Percentiles rank a stretch among this genome's conserved stretches.
Conservation (phyloP, 768 basidiomycete species). For the Leccinum aurantiacum region DNA sequence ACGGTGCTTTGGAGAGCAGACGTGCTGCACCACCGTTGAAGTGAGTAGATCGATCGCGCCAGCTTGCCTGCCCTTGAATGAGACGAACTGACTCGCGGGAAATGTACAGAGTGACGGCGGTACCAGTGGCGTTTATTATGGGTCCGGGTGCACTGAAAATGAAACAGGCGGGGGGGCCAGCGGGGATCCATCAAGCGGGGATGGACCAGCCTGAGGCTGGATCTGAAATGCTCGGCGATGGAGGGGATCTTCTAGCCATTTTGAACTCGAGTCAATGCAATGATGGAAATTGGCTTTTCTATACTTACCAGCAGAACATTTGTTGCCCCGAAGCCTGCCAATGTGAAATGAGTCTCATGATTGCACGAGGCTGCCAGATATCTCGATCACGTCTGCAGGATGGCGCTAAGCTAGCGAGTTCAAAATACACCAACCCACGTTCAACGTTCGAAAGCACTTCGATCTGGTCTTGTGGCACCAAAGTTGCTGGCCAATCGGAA, state of each 20-base stretch:
- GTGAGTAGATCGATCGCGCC: not conserved
- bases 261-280: not conserved
- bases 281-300: not conserved
- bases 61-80: not conserved
- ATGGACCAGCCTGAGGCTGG: no score
- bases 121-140: no score
- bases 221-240: not conserved
- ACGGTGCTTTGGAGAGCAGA: not conserved
- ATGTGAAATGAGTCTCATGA: constrained; percentile 39
- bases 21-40: not conserved
- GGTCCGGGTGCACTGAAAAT: not conserved
- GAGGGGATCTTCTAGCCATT: not conserved
- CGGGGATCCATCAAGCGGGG: no score
- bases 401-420: no score
- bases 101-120: not conserved
- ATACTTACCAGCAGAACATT: not conserved
- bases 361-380: no score
- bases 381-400: no score
- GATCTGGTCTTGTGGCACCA: no score
- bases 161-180: no score
- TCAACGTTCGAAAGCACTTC: no score
- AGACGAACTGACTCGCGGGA: not conserved
- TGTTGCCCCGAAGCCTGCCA: not conserved
- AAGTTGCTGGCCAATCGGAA: no score
- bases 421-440: no score